Evolutionary conservation across 345 rosid species (phyloP), one percentile per base, ranked within the genome.

Genomic region (Cardamine resedifolia): DNA sequence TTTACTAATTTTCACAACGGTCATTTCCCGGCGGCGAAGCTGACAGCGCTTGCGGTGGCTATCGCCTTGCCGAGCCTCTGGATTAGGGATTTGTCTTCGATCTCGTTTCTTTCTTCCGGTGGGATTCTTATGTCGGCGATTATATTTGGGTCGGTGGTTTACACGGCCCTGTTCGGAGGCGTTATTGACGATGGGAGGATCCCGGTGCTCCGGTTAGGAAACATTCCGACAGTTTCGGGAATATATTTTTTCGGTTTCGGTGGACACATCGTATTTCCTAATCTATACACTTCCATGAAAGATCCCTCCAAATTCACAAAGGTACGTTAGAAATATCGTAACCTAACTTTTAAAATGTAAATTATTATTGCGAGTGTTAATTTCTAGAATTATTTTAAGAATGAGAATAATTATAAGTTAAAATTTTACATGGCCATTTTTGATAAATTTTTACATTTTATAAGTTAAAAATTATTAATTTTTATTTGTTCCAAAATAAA

Each of bases 211-310:
- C 75, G 64, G 27, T 39, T 87, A 47, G 39, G 41, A 19, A 87
- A 84, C 16, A 80, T 90, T 66, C 95, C 97, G 24, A 77, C 81
- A 12, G 75, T 90, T 9, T 88, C 95, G 3, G 95, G 95, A 9
- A 81, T 90, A 10, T 90, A 88, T 34, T 5, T 87, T 23, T 90
- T 85, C 73, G 77, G 95, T 45, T 88, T 73, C 61, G 87, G 88
- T 27, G 97, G 97, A 10, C 92, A 90, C 72, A 77, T 85, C 62
- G 95, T 90, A 18, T 90, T 90, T 76, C 97, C 97, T 4, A 66
- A 88, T 66, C 77, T 90, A 39, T 81, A 88, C 57, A 82, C 77
- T 53, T 80, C 95, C 79, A 90, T 90, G 97, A 87, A 85, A 71
- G 88, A 90, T 75, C 95, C 92, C 18, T 73, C 89, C 76, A 84